phyloP scores from a whole-genome alignment of 2,329 filamentous ascomycete genomes.

The Fusarium irregulare region DNA sequence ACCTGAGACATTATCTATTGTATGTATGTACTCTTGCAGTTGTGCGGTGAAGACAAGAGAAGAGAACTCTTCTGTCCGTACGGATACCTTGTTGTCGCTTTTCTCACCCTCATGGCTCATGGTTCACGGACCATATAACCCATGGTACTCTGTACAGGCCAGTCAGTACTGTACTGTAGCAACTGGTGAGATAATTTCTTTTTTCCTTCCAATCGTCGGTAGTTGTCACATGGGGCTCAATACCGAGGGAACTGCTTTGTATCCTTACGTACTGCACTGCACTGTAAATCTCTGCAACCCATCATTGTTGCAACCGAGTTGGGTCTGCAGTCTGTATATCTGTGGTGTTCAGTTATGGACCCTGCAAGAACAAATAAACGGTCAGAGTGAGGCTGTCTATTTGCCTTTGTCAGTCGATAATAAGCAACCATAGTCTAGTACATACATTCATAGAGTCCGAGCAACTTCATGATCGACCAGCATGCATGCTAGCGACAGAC shows the following conservation, averaged over 20 bases:
- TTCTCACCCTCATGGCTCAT: constrained; percentile 15
- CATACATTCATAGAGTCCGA: neutral
- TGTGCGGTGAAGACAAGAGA: constrained; percentile 26
- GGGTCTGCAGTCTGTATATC: neutral
- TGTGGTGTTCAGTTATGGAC: constrained; percentile 6
- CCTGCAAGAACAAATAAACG: constrained; percentile 9
- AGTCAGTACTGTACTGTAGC: constrained; percentile 23
- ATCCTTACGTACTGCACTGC: neutral
- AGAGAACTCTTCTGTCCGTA: constrained; percentile 21
- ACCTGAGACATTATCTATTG: constrained; percentile 34
- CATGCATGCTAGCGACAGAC: neutral
- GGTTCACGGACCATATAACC: constrained; percentile 23
- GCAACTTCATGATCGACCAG: neutral
- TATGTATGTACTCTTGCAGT: neutral
- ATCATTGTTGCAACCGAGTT: neutral
- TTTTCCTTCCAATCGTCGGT: constrained; percentile 38
- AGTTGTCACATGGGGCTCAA: constrained; percentile 33
- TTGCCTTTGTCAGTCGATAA: neutral
- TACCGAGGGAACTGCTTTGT: neutral
- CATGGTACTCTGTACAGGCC: constrained; percentile 10
- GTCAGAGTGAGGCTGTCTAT: constrained; percentile 19
- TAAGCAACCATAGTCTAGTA: neutral
- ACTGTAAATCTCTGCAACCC: neutral
- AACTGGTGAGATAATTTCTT: constrained; percentile 35
- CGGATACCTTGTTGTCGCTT: constrained; percentile 30